Evolutionary conservation across 164 flowering plant genomes (phyloP).

Genomic region (Liquidambar formosana): DNA sequence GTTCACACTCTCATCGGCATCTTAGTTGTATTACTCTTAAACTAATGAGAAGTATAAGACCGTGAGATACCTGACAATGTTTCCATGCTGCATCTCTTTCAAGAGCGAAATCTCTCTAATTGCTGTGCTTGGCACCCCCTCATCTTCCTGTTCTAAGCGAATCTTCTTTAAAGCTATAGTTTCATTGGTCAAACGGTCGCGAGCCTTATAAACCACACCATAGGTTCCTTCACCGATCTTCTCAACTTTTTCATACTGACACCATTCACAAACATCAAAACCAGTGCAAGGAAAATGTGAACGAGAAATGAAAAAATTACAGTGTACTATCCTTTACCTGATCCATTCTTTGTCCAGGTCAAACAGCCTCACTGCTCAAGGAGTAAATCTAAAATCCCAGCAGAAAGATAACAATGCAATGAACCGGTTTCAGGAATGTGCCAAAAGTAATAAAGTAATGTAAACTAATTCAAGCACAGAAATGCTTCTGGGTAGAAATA

Average conservation of each 20-base stretch:
- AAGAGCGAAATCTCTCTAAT: conserved; percentile 90
- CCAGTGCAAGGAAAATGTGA: too few species aligned
- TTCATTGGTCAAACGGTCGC: conserved; percentile 72
- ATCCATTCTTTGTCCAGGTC: too few species aligned
- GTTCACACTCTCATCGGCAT: background rate
- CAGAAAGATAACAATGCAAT: too few species aligned
- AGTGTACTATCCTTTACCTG: too few species aligned
- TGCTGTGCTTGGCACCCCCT: conserved; percentile 95
- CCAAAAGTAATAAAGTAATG: too few species aligned
- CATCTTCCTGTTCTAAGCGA: conserved; percentile 96
- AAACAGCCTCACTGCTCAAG: too few species aligned
- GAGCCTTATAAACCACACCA: conserved; percentile 97
- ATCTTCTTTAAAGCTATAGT: conserved; percentile 92
- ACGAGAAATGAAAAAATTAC: too few species aligned
- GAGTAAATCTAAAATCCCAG: too few species aligned
- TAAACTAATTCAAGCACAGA: too few species aligned
- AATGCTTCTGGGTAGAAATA: too few species aligned
- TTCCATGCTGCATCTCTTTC: conserved; percentile 97
- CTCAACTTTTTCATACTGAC: conserved; percentile 91
- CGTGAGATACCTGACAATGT: conserved; percentile 74
- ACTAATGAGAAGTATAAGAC: background rate
- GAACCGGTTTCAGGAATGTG: too few species aligned
- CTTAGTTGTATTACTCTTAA: background rate
- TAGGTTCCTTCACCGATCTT: conserved; percentile 97
- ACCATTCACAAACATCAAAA: conserved; percentile 2